These are phyloP conservation scores for Botryotinia convoluta DNA, from an alignment of 2,329 filamentous ascomycete species.

Conservation along the genomic window DNA sequence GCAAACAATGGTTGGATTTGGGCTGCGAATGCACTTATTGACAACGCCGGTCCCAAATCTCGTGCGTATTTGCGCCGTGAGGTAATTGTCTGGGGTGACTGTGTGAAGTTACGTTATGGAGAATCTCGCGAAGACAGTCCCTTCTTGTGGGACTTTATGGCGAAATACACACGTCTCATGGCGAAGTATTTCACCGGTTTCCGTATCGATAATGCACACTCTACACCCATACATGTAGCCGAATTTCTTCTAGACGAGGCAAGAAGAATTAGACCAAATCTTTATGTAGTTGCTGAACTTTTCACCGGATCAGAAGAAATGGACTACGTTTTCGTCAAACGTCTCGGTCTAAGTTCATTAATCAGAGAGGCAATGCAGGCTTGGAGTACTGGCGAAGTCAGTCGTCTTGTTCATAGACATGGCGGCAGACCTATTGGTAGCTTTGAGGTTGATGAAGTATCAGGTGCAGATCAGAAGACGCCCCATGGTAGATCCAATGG, in stretches of 20 bases:
- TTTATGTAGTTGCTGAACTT: conserved; percentile 91
- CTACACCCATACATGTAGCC: conserved; percentile 89
- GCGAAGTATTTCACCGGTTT: conserved; percentile 95
- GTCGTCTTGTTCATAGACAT: conserved; percentile 87
- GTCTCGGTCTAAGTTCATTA: conserved; percentile 83
- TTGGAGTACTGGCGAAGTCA: conserved; percentile 92
- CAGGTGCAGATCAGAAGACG: conserved; percentile 53
- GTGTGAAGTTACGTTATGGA: conserved; percentile 94
- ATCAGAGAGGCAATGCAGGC: conserved; percentile 98
- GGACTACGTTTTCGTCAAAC: conserved; percentile 94
- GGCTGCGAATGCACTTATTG: conserved; percentile 90
- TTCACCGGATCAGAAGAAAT: conserved; percentile 95
- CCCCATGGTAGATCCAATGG: conserved; percentile 36
- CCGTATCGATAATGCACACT: conserved; percentile 97
- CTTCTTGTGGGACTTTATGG: conserved; percentile 95
- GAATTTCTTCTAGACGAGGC: conserved; percentile 94
- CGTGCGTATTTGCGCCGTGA: conserved; percentile 93
- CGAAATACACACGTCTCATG: conserved; percentile 83
- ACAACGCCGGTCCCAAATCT: conserved; percentile 88
- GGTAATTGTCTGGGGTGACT: conserved; percentile 98
- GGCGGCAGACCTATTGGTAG: conserved; percentile 93
- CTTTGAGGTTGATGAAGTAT: conserved; percentile 89
- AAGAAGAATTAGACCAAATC: conserved; percentile 78
- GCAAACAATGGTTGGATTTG: conserved; percentile 99
- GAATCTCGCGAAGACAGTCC: conserved; percentile 77